Evolutionary conservation across 441 rosid genomes (phyloP), one percentile per base, ranked within the genome.

Genomic region (Corymbia citriodora): DNA sequence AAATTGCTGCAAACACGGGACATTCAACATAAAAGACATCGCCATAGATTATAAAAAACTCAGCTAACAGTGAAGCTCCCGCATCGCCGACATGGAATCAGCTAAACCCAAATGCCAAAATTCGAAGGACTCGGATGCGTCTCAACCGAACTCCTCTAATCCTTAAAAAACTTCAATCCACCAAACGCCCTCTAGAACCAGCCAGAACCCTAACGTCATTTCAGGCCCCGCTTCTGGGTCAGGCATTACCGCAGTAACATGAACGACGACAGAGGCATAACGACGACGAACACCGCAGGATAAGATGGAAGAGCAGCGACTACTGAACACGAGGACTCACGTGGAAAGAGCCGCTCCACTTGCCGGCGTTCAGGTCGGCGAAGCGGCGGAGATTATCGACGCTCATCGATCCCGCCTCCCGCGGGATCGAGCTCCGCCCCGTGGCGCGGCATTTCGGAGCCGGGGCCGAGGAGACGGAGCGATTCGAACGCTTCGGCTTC

Each of bases 341-440:
- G 54, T 97, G 96, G 89, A 98, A 95, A 91, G 97, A 95, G 65
- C 99, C 99, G 87, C 88, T 93, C 99, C 99, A 98, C 92, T 94
- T 96, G 89, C 99, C 99, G 31, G 90, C 8, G 88, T 94, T 98
- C 88, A 98, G 96, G 74, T 94, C 88, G 92, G 96, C 91, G 91
- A 97, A 98, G 36, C 95, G 95, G 72, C 91, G 96, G 82, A 98
- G 97, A 90, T 95, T 95, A 83, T 97, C 97, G 74, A 96, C 92
- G 91, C 94, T 96, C 96, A 97, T 96, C 88, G 94, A 6, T 59
- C 93, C 94, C 45, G 45, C 45, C 45, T 91, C 92, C 90, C 88
- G 87, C 15, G 94, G 87, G 12, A 90, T 81, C 25, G 94, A 91
- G 53, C 92, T 61, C 7, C 92, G 57, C 59, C 17, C 90, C 48